Evolutionary conservation across 192 early-diverging fungal genomes (phyloP).

Genomic region (Coemansia sp.): DNA sequence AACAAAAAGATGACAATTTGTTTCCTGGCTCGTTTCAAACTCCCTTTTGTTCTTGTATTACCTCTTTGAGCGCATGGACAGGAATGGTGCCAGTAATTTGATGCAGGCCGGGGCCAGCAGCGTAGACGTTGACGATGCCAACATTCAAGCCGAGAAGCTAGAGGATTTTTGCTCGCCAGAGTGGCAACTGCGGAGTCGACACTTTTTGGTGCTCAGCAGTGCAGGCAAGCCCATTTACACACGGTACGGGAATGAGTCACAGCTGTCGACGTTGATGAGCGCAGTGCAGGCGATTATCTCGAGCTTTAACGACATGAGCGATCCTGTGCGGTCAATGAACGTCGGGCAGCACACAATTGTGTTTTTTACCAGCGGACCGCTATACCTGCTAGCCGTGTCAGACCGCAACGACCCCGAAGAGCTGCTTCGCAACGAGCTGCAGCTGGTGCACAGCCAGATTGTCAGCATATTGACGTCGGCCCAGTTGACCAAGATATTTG

Average conservation of each 20-base stretch:
- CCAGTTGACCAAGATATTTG: conserved; percentile 84
- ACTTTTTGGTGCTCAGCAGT: conserved; percentile 90
- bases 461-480: conserved; percentile 75
- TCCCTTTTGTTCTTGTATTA: not conserved
- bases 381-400: conserved; percentile 84
- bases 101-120: not conserved
- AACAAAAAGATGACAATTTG: not conserved
- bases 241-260: conserved; percentile 87
- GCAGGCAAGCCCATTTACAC: conserved; percentile 96
- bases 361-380: conserved; percentile 74
- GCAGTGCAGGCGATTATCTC: conserved; percentile 87
- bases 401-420: conserved; percentile 75
- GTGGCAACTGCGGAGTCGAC: conserved; percentile 60
- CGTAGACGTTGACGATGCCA: not conserved
- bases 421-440: conserved; percentile 77
- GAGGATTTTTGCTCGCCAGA: conserved; percentile 45
- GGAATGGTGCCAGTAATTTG: not conserved
- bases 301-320: conserved; percentile 80
- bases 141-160: conserved; percentile 30
- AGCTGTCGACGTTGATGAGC: conserved; percentile 84
- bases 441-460: conserved; percentile 79
- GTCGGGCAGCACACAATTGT: conserved; percentile 77
- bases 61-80: not conserved
- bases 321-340: conserved; percentile 62
- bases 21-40: not conserved